These are phyloP conservation scores for Solanum okadae DNA, from an alignment of 257 asterid genomes.

Conservation along the genomic window DNA sequence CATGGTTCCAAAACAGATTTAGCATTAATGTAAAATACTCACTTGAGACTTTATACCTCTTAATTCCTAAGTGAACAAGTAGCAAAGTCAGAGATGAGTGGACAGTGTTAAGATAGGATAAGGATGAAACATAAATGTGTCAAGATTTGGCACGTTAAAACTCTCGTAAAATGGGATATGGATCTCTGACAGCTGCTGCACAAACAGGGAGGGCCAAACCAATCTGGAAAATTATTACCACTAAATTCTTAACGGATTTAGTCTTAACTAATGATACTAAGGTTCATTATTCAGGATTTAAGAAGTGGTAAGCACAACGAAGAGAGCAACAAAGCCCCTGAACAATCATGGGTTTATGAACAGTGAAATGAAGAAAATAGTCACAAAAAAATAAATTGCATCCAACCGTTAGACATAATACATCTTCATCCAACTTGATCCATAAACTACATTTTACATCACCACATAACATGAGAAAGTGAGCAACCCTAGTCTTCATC, in stretches of 20 bases:
- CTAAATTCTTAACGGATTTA: background rate
- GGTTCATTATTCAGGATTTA: background rate
- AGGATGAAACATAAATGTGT: too few species aligned
- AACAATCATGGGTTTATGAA: background rate
- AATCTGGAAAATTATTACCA: background rate
- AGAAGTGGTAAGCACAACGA: background rate
- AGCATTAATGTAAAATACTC: background rate
- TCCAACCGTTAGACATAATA: background rate
- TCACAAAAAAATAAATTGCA: background rate
- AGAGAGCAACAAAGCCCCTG: background rate
- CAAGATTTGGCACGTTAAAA: background rate
- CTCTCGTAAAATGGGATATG: background rate
- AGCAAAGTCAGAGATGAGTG: background rate
- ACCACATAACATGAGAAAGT: background rate
- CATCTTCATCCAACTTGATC: background rate
- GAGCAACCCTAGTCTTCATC: constrained; percentile 10
- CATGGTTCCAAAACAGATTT: background rate
- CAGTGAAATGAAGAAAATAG: background rate
- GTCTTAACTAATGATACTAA: background rate
- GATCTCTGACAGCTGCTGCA: background rate
- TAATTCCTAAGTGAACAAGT: background rate
- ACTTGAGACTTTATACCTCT: background rate
- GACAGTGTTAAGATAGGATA: background rate
- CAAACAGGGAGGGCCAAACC: background rate
- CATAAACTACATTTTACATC: background rate